Percentiles rank a stretch among this genome's conserved stretches.
Evolutionary conservation across 2,329 filamentous ascomycete species (phyloP).

Genomic region (Pestalotiopsis sp.): DNA sequence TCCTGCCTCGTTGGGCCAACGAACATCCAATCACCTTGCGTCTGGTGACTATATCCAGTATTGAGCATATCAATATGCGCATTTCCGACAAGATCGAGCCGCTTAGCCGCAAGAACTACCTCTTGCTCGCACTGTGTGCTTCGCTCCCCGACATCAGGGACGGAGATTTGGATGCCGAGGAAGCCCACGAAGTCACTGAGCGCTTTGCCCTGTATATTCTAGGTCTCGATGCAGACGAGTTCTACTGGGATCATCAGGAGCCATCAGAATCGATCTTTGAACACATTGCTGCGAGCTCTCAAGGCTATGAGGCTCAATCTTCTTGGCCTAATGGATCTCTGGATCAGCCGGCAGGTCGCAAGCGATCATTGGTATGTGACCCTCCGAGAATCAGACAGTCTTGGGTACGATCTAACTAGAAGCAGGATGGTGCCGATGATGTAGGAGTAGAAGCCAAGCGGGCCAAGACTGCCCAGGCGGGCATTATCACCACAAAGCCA

Average conservation of each 20-base stretch:
- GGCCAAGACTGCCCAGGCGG: constrained; percentile 28
- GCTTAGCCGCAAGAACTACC: constrained; percentile 49
- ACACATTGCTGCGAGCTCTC: constrained; percentile 40
- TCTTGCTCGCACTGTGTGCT: constrained; percentile 35
- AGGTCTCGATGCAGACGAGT: constrained; percentile 33
- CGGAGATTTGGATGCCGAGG: constrained; percentile 38
- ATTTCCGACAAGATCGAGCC: constrained; percentile 39
- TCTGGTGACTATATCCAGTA: constrained; percentile 51
- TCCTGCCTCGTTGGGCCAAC: constrained; percentile 26
- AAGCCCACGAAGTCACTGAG: constrained; percentile 49
- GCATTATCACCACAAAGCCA: constrained; percentile 23
- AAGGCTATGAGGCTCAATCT: constrained; percentile 33
- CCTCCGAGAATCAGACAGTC: neutral
- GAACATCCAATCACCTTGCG: constrained; percentile 45
- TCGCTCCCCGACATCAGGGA: constrained; percentile 38
- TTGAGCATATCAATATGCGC: constrained; percentile 57
- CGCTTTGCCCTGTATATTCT: constrained; percentile 49
- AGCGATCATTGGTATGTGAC: constrained; percentile 50
- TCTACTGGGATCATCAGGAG: constrained; percentile 48
- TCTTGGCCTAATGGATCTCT: constrained; percentile 12
- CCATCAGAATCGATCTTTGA: constrained; percentile 53
- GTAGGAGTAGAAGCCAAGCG: constrained; percentile 30
- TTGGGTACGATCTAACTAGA: constrained; percentile 19
- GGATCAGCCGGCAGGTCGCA: constrained; percentile 34
- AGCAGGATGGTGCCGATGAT: constrained; percentile 35